phyloP scores from a whole-genome alignment of 2,329 filamentous ascomycete species.

The Laburnicola sp. region DNA sequence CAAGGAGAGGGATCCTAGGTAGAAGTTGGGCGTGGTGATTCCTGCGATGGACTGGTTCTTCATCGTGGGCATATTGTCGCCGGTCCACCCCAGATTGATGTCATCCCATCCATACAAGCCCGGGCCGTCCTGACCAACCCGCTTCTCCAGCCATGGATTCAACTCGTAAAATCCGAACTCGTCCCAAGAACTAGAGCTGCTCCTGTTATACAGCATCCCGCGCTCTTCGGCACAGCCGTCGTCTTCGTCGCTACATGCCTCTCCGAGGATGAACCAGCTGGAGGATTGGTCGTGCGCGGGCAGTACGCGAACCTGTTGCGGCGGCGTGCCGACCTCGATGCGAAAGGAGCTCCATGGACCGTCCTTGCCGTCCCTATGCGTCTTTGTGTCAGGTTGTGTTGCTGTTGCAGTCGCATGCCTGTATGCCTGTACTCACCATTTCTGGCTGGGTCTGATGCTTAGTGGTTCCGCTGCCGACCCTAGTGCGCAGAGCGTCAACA shows the following conservation, averaged over 20 bases:
- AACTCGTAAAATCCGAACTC: conserved; percentile 39
- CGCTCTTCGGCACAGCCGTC: conserved; percentile 34
- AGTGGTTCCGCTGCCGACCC: background rate
- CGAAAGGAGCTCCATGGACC: conserved; percentile 40
- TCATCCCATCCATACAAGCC: conserved; percentile 44
- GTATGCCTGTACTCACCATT: background rate
- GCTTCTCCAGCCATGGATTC: conserved; percentile 28
- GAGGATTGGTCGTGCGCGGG: conserved; percentile 41
- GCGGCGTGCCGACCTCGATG: conserved; percentile 32
- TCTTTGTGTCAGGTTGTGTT: background rate
- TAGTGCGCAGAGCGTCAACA: background rate
- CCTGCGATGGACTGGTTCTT: conserved; percentile 44
- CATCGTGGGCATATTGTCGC: conserved; percentile 27
- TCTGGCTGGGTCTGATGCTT: conserved; percentile 1
- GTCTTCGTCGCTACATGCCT: conserved; percentile 37
- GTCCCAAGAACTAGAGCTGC: conserved; percentile 40
- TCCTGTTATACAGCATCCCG: conserved; percentile 35
- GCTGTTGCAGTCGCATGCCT: background rate
- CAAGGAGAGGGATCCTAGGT: conserved; percentile 45
- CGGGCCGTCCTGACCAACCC: conserved; percentile 33
- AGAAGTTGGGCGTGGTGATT: conserved; percentile 43
- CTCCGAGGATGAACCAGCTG: conserved; percentile 39
- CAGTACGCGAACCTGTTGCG: conserved; percentile 35
- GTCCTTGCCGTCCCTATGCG: conserved; percentile 34
- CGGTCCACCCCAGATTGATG: conserved; percentile 35